Percentiles rank a stretch among this genome's conserved stretches.
Conservation (phyloP, 495 filamentous ascomycete species). For the Platismatia glauca region DNA sequence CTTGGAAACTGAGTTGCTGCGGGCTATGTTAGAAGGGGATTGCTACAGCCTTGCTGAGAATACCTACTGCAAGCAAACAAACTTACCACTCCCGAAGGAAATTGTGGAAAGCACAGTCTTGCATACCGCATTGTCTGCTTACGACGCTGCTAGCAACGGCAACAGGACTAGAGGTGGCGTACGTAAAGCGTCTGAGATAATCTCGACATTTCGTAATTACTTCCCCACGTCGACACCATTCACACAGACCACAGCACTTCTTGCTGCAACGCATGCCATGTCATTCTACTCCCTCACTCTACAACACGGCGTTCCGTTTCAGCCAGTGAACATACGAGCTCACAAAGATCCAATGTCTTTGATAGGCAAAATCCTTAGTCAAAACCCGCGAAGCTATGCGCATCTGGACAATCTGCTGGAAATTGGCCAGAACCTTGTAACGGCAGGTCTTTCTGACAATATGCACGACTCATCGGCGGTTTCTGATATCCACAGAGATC, state of each 20-base stretch:
- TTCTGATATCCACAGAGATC: constrained; percentile 7
- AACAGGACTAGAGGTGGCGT: constrained; percentile 75
- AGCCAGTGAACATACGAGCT: constrained; percentile 80
- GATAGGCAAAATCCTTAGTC: constrained; percentile 75
- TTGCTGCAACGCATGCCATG: constrained; percentile 78
- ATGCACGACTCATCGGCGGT: constrained; percentile 20
- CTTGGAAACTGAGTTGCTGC: constrained; percentile 68
- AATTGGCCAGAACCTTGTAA: constrained; percentile 67
- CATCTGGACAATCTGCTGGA: constrained; percentile 74
- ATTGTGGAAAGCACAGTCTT: constrained; percentile 58
- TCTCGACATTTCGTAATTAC: constrained; percentile 59
- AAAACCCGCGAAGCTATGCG: constrained; percentile 79
- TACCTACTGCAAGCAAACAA: constrained; percentile 51
- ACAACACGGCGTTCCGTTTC: constrained; percentile 86
- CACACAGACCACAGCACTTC: constrained; percentile 54
- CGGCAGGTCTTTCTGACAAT: constrained; percentile 50
- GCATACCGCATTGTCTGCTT: constrained; percentile 59
- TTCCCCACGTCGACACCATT: constrained; percentile 48
- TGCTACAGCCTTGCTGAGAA: constrained; percentile 59
- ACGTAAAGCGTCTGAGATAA: constrained; percentile 75
- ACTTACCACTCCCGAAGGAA: constrained; percentile 39
- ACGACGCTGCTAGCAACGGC: constrained; percentile 86
- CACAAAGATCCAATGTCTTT: constrained; percentile 78
- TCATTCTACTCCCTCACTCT: constrained; percentile 83
- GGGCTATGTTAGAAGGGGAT: constrained; percentile 57